phyloP scores from a whole-genome alignment of 345 rosid species.

The Kernera saxatilis region DNA sequence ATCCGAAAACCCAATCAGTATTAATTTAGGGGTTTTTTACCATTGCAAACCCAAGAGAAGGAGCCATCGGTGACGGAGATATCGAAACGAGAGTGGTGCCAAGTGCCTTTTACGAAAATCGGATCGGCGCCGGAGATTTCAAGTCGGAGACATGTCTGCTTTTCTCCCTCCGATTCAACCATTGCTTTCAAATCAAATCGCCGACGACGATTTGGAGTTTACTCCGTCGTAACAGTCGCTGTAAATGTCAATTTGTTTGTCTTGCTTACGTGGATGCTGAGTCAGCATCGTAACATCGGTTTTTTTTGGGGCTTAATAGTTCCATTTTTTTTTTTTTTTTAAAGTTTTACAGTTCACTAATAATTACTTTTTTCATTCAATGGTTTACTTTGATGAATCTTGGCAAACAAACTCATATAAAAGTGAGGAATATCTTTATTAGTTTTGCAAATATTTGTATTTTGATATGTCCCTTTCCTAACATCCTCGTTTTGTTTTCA shows the following conservation, averaged over 20 bases:
- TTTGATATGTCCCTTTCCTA: not conserved
- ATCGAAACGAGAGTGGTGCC: slow-evolving; percentile 54
- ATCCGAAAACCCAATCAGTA: not conserved
- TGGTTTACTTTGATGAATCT: not conserved
- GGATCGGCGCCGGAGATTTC: slow-evolving; percentile 38
- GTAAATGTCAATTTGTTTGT: not conserved
- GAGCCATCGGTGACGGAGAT: slow-evolving; percentile 79
- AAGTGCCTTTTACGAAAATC: slow-evolving; percentile 69
- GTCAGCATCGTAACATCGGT: slow-evolving; percentile 2
- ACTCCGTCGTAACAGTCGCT: not conserved
- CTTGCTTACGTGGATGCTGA: slow-evolving; percentile 17
- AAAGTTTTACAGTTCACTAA: no score
- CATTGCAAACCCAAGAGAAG: slow-evolving; percentile 68
- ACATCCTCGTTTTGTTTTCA: not conserved
- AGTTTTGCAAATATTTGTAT: not conserved
- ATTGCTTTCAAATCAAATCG: slow-evolving; percentile 23
- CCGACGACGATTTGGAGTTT: not conserved
- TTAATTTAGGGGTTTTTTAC: slow-evolving; percentile 27
- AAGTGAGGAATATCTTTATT: not conserved
- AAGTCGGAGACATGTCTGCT: slow-evolving; percentile 74
- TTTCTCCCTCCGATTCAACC: slow-evolving; percentile 32
- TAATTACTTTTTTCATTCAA: not conserved
- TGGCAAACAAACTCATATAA: not conserved
- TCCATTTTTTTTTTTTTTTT: not conserved
- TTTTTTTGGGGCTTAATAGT: not conserved